Conservation (phyloP, 1,284 basidiomycete species). For the Ceratobasidium sp. region DNA sequence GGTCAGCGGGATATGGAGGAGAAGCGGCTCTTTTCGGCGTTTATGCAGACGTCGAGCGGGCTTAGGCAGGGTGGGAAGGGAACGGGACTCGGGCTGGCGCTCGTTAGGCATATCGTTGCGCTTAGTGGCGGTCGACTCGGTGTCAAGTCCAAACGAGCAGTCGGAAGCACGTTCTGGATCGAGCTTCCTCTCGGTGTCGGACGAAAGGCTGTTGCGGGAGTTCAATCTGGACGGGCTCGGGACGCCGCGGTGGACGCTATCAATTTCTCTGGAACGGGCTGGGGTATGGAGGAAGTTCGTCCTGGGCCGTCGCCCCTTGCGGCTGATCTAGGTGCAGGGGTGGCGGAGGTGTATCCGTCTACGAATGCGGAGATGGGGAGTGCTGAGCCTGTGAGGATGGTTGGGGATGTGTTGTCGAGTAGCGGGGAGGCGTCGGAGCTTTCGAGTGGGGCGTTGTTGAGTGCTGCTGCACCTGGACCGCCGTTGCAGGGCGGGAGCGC, state of each 20-base stretch:
- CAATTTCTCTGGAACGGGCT: conserved; percentile 31
- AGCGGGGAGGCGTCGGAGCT: conserved; percentile 28
- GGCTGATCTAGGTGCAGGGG: neutral
- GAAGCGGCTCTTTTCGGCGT: conserved; percentile 71
- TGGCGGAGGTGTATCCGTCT: neutral
- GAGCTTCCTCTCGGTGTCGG: conserved; percentile 63
- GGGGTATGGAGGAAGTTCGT: conserved; percentile 5
- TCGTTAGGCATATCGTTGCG: conserved; percentile 90
- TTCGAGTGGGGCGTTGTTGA: conserved; percentile 15
- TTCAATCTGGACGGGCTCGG: conserved; percentile 25
- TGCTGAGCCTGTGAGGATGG: neutral
- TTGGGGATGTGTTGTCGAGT: conserved; percentile 22
- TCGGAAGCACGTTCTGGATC: conserved; percentile 83
- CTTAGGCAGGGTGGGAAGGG: conserved; percentile 77
- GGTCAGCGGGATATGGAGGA: conserved; percentile 76
- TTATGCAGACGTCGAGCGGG: conserved; percentile 47
- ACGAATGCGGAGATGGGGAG: conserved; percentile 5
- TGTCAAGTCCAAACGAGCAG: conserved; percentile 68
- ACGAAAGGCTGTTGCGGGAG: conserved; percentile 40
- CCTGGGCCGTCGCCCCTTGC: no score
- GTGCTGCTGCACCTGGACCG: conserved; percentile 14
- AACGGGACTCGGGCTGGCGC: conserved; percentile 85
- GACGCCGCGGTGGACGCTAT: conserved; percentile 41
- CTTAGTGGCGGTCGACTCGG: conserved; percentile 85
- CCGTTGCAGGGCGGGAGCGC: conserved; percentile 35